phyloP scores from a whole-genome alignment of 2,329 filamentous ascomycete species.

The Sporothrix mexicana region DNA sequence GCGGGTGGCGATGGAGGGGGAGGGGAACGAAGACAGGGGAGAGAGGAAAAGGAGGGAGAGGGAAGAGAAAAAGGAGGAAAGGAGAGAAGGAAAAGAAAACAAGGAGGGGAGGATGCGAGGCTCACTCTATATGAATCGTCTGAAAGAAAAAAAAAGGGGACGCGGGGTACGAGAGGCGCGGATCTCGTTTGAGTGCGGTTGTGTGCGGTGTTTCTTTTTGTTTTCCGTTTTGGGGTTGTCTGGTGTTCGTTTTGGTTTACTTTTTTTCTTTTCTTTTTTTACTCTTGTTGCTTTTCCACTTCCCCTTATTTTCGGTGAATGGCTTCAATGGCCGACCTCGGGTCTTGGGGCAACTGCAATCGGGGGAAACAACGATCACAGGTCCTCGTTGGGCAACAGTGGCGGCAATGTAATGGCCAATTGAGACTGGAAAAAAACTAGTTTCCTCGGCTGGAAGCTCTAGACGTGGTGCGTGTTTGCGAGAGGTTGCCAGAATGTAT shows the following conservation, averaged over 20 bases:
- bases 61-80: conserved; percentile 5
- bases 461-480: conserved; percentile 21
- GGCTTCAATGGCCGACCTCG: conserved; percentile 31
- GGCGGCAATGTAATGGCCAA: conserved; percentile 1
- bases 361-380: neutral
- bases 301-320: conserved; percentile 8
- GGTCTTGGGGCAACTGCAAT: conserved; percentile 27
- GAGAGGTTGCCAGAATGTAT: neutral
- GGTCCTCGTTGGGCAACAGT: neutral
- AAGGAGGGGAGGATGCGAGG: neutral
- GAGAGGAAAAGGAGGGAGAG: neutral
- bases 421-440: neutral
- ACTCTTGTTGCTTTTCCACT: neutral
- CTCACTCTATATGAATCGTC: conserved; percentile 26
- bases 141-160: neutral
- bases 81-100: neutral
- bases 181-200: conserved; percentile 4
- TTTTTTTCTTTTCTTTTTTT: neutral
- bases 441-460: conserved; percentile 31
- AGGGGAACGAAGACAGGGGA: neutral
- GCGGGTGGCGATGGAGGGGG: neutral
- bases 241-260: neutral
- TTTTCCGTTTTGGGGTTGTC: neutral
- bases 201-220: conserved; percentile 24
- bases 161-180: conserved; percentile 15